Evolutionary conservation across 805 yeast genomes (phyloP), one percentile per base, ranked within the genome.

Genomic region (Yarrowia porcina): DNA sequence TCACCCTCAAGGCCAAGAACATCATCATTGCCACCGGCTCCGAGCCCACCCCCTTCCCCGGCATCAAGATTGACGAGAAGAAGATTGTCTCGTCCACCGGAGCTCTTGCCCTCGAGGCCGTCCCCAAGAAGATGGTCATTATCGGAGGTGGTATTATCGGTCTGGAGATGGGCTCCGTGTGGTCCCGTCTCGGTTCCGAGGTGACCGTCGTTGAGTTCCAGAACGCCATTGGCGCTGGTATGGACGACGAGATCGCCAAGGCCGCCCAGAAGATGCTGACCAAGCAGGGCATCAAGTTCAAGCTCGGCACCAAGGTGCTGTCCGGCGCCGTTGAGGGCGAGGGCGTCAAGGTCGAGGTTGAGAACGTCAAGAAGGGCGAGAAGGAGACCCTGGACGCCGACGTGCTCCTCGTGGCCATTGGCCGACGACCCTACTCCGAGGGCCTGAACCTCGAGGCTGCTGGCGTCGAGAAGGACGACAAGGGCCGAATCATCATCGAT

Each of bases 111-210:
- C 82, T 94, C 71, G 83, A 84, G 75, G 97, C 92, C 80, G 82
- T 94, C 65, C 99, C 99, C 74, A 91, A 94, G 82, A 86, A 82
- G 75, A 72, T 94, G 73, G 88, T 93, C 69, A 86, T 94, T 78
- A 93, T 94, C 72, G 99, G 99, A 75, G 99, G 97, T 79, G 99
- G 99, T 82, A 93, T 94, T 80, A 94, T 94, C 75, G 99, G 99
- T 73, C 84, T 94, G 70, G 99, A 94, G 81, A 94, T 94, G 97
- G 99, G 97, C 67, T 92, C 98, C 25, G 99, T 94, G 52, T 94
- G 96, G 87, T 80, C 92, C 64, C 86, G 99, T 79, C 80, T 94
- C 71, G 99, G 99, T 47, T 80, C 97, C 44, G 91, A 94, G 80
- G 99, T 94, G 67, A 93, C 97, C 45, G 88, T 94, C 63, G 79